These are phyloP conservation scores for Penstemon davidsonii DNA, from an alignment of 257 asterid genomes.

Conservation along the genomic window DNA sequence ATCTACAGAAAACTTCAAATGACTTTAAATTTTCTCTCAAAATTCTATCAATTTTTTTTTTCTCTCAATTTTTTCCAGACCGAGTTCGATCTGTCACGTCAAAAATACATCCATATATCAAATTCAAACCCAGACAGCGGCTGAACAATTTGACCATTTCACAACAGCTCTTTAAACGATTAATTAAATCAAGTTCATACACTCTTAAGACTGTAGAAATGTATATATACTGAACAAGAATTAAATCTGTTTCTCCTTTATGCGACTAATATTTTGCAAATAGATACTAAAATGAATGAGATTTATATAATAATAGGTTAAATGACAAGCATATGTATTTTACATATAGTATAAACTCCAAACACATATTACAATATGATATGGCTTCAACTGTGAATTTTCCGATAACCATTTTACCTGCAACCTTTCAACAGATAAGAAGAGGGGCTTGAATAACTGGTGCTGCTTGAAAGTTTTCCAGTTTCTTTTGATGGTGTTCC, in stretches of 20 bases:
- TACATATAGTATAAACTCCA: background rate
- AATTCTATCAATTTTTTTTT: no score
- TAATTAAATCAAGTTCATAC: background rate
- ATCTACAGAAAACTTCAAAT: no score
- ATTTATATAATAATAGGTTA: background rate
- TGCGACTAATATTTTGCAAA: background rate
- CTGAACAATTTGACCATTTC: no score
- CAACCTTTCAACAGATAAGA: constrained; percentile 72
- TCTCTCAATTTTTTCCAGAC: no score
- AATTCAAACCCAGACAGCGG: no score
- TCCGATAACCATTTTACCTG: constrained; percentile 41
- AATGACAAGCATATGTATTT: background rate
- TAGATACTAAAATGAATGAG: background rate
- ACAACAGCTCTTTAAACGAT: no score
- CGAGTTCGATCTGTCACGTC: no score
- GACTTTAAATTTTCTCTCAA: no score
- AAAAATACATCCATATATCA: no score
- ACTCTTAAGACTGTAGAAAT: no score
- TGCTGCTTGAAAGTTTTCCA: constrained; percentile 40
- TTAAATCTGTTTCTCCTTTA: background rate
- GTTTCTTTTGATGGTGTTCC: constrained; percentile 68
- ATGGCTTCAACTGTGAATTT: background rate
- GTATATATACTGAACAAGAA: background rate
- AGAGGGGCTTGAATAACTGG: constrained; percentile 54
- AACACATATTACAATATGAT: background rate